phyloP scores from a whole-genome alignment of 2,329 filamentous ascomycete species.

The Pseudogymnoascus sp. region DNA sequence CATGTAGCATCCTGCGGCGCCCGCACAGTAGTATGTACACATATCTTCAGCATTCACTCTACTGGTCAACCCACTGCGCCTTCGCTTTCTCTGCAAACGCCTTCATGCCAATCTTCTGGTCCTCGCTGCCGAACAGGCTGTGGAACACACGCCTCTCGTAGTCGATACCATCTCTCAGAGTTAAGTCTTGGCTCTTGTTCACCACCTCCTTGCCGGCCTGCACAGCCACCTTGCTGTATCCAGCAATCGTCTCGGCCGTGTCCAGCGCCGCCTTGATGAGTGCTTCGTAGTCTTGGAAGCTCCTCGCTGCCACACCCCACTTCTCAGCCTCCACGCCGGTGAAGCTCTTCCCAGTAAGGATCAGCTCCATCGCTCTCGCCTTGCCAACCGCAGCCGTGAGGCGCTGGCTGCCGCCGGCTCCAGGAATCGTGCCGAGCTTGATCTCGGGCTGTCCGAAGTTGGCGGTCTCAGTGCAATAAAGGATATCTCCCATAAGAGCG shows the following conservation, averaged over 20 bases:
- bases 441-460: conserved; percentile 97
- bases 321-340: conserved; percentile 73
- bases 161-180: conserved; percentile 82
- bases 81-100: conserved; percentile 95
- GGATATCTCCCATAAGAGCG: conserved; percentile 92
- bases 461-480: conserved; percentile 79
- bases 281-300: conserved; percentile 71
- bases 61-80: conserved; percentile 80
- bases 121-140: conserved; percentile 80
- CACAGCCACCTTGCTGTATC: conserved; percentile 77
- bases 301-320: conserved; percentile 82
- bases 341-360: conserved; percentile 78
- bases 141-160: conserved; percentile 93
- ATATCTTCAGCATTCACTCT: conserved; percentile 20
- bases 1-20: neutral
- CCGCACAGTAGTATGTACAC: neutral
- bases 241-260: conserved; percentile 82
- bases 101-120: conserved; percentile 95
- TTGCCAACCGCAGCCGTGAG: conserved; percentile 77
- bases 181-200: conserved; percentile 93
- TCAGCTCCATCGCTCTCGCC: conserved; percentile 81
- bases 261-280: conserved; percentile 72
- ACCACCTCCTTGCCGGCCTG: conserved; percentile 95
- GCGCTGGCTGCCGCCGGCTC: conserved; percentile 83
- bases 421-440: conserved; percentile 86